Evolutionary conservation across 2,329 filamentous ascomycete species (phyloP).

Genomic region (Pyrenochaeta sp.): DNA sequence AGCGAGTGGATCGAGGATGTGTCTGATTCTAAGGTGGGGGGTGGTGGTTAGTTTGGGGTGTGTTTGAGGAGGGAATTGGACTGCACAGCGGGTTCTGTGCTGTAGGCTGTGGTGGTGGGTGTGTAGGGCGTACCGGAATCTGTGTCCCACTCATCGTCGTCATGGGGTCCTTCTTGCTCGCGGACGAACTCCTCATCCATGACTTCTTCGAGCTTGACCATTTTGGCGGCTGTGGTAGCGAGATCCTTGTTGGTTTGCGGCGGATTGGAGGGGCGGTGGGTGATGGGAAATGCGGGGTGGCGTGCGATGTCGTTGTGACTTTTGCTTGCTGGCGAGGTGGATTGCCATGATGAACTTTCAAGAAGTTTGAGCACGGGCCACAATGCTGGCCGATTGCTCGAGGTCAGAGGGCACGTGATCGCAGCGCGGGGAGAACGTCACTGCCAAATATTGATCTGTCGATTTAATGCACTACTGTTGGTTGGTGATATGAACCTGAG

Average conservation of each 20-base stretch:
- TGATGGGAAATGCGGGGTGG: slow-evolving; percentile 5
- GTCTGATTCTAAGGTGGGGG: slow-evolving; percentile 79
- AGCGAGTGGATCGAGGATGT: slow-evolving; percentile 67
- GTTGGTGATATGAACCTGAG: too few species aligned
- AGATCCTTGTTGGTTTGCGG: too few species aligned
- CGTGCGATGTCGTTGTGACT: slow-evolving; percentile 9
- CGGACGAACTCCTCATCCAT: slow-evolving; percentile 92
- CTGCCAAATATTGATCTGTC: too few species aligned
- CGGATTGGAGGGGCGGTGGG: too few species aligned
- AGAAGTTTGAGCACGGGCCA: slow-evolving; percentile 8
- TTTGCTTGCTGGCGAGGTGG: slow-evolving; percentile 7
- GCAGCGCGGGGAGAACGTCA: too few species aligned
- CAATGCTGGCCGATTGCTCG: too few species aligned
- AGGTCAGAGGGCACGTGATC: not conserved
- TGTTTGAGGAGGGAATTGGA: slow-evolving; percentile 50
- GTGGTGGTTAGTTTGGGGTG: slow-evolving; percentile 7
- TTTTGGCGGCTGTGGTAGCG: slow-evolving; percentile 56
- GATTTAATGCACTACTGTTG: too few species aligned
- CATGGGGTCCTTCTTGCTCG: slow-evolving; percentile 70
- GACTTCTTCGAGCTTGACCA: slow-evolving; percentile 98
- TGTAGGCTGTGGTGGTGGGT: too few species aligned
- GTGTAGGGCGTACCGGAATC: slow-evolving; percentile 88
- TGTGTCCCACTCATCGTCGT: slow-evolving; percentile 88
- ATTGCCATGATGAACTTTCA: slow-evolving; percentile 22
- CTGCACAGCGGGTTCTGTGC: too few species aligned